Base-by-base conservation (phyloP, 257 asterid genomes). In the Euphrasia confusa region DNA sequence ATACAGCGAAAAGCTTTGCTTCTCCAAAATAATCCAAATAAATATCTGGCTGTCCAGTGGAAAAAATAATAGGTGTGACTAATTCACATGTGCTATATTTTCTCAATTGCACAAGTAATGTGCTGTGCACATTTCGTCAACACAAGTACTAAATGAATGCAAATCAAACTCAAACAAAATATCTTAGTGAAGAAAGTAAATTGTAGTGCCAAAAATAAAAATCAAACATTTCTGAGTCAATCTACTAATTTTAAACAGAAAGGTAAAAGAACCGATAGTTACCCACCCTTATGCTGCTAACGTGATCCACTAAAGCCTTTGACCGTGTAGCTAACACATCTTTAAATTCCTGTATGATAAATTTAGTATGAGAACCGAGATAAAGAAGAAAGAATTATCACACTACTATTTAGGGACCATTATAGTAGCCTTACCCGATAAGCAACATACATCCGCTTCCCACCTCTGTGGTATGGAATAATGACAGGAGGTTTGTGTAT, bases 391-490 rank as follows among this genome's bases (percentile, higher is more conserved):
- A 18, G 10, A 45, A 68, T 4, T 28, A 59, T 11, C 57, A 61
- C 35, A 54, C 18, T 0, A 39, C 39, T 62, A 66, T 47, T 11
- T 7, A 12, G 26, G 54, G 76, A 54, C 58, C 21, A 27, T 57
- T 14, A 15, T 58, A 42, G 56, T 50, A 68, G 39, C 52, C 71
- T 71, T 66, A 86, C 98, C 88, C 89, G 96, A 75, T 72, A 79
- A 54, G 83, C 89, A 72, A 89, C 77, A 71, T 92, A 82, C 33
- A 92, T 77, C 72, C 99, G 83, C 80, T 92, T 92, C 72, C 97
- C 97, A 12, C 99, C 99, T 80, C 94, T 83, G 79, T 92, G 97
- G 71, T 89, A 92, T 61, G 99, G 99, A 71, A 92, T 75, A 66
- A 81, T 80, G 68, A 84, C 88, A 2, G 97, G 97, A 57, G 91